A percentile compares a stretch with the other conserved stretches of the same genome.
Evolutionary conservation across 169 alveolate genomes (phyloP).

Genomic region (Babesia bigemina): DNA sequence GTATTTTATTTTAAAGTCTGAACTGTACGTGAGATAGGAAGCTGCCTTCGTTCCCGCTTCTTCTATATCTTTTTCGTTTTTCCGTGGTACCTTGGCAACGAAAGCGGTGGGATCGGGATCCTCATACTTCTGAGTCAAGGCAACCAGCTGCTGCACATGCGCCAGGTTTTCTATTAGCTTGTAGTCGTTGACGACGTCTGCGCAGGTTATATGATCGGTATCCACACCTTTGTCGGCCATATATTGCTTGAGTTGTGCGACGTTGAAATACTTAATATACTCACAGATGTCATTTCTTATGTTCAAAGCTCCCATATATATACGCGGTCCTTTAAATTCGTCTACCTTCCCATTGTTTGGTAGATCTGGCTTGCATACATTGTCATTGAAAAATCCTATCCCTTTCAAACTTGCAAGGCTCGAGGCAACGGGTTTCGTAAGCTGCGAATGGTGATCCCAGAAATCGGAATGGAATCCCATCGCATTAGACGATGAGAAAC

Average conservation of each 20-base stretch:
- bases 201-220: not conserved
- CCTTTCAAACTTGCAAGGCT: not conserved
- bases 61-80: not conserved
- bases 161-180: conserved; percentile 1
- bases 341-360: not conserved
- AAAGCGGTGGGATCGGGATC: conserved; percentile 41
- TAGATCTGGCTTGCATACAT: not conserved
- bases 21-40: conserved; percentile 12
- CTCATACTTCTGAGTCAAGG: conserved; percentile 5
- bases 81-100: conserved; percentile 6
- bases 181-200: not conserved
- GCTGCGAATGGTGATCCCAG: not conserved
- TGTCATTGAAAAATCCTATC: conserved; percentile 5
- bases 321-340: conserved; percentile 16
- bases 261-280: conserved; percentile 1
- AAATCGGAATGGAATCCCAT: not conserved
- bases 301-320: not conserved
- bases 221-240: conserved; percentile 8
- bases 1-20: conserved; percentile 13
- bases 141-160: not conserved
- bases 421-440: not conserved
- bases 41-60: not conserved
- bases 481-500: not conserved
- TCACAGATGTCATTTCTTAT: not conserved
- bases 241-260: not conserved